Conservation (phyloP, 2,329 filamentous ascomycete species). For the Cercospora nicotianae region DNA sequence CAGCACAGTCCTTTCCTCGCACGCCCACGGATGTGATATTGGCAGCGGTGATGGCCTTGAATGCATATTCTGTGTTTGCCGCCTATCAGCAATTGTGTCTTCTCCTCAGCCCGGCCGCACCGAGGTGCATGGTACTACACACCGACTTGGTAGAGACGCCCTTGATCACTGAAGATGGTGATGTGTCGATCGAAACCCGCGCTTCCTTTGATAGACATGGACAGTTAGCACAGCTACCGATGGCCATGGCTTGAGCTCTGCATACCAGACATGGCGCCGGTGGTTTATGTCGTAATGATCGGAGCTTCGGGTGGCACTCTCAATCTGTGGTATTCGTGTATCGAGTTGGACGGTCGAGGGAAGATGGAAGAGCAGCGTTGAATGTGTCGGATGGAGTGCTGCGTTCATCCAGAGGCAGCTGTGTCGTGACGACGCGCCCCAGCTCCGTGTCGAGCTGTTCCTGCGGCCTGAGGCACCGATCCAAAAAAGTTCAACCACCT, state of each 20-base stretch:
- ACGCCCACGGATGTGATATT: constrained; percentile 98
- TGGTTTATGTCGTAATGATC: constrained; percentile 1
- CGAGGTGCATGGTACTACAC: constrained; percentile 47
- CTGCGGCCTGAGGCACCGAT: constrained; percentile 8
- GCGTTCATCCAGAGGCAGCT: constrained; percentile 9
- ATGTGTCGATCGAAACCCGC: constrained; percentile 98
- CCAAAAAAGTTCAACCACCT: constrained; percentile 9
- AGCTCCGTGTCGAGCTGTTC: constrained; percentile 7
- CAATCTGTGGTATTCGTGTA: background rate
- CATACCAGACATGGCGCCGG: constrained; percentile 37
- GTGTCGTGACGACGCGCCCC: constrained; percentile 10
- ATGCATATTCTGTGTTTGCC: constrained; percentile 82
- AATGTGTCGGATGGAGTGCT: constrained; percentile 3
- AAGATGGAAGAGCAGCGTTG: background rate
- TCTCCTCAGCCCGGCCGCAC: background rate
- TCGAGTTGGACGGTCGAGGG: background rate
- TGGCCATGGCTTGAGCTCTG: constrained; percentile 13
- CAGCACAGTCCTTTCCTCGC: constrained; percentile 93
- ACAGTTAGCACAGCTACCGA: constrained; percentile 22
- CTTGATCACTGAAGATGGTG: constrained; percentile 99
- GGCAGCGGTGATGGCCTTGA: constrained; percentile 98
- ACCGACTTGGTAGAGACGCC: constrained; percentile 99
- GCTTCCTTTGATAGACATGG: constrained; percentile 58
- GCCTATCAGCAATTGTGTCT: constrained; percentile 26
- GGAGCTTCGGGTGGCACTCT: background rate